Percentiles rank a stretch among this genome's conserved stretches.
These are phyloP conservation scores for Bolboschoenus planiculmis DNA, from an alignment of 176 grass and related monocot species.

Conservation along the genomic window DNA sequence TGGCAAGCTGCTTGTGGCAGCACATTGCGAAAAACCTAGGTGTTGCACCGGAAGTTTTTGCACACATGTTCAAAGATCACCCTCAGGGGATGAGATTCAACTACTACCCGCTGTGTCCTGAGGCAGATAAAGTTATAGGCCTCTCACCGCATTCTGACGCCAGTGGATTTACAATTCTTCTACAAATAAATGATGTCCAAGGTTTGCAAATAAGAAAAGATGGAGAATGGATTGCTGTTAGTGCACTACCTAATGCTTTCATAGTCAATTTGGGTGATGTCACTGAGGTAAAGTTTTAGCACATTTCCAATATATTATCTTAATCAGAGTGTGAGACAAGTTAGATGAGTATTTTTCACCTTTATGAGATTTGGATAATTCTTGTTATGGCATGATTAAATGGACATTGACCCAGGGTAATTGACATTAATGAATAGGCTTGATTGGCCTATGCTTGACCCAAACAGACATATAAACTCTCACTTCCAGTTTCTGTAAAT, in stretches of 20 bases:
- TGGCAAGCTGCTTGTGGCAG: conserved; percentile 4
- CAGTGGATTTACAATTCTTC: conserved; percentile 33
- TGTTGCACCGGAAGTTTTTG: conserved; percentile 11
- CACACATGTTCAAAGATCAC: conserved; percentile 22
- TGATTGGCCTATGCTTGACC: too few relatives aligned
- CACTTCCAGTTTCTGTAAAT: too few relatives aligned
- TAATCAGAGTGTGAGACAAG: neutral
- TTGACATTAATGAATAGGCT: too few relatives aligned
- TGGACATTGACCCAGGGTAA: too few relatives aligned
- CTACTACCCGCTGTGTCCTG: conserved; percentile 50
- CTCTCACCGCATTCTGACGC: conserved; percentile 45
- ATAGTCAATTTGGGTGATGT: conserved; percentile 38
- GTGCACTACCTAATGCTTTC: conserved; percentile 21
- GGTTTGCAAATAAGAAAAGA: conserved; percentile 57
- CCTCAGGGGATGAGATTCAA: conserved; percentile 34
- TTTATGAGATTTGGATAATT: neutral
- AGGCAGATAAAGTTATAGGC: conserved; percentile 39
- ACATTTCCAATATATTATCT: neutral
- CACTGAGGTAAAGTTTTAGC: conserved; percentile 32
- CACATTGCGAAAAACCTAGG: conserved; percentile 30
- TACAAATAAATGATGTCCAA: conserved; percentile 42
- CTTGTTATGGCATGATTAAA: too few relatives aligned
- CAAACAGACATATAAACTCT: too few relatives aligned
- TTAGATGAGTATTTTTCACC: neutral
- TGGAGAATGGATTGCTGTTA: conserved; percentile 36